Evolutionary conservation across 352 stramenopile genomes (phyloP).

Genomic region (Globisporangium viniferum): DNA sequence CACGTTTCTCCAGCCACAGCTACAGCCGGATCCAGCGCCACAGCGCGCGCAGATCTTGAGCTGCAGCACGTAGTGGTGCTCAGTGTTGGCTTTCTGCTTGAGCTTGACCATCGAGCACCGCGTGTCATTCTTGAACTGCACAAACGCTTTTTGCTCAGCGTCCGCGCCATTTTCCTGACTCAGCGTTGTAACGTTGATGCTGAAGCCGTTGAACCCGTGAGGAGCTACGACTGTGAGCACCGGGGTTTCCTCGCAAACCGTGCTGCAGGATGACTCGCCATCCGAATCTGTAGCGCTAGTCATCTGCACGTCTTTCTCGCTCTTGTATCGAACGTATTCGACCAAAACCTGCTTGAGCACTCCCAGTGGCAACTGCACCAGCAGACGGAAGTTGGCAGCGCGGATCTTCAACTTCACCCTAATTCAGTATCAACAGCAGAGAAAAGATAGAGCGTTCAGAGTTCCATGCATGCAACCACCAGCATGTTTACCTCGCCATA

Average conservation of each 20-base stretch:
- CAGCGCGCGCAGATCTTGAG: constrained; percentile 29
- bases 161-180: background rate
- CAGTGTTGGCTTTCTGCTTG: background rate
- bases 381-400: constrained; percentile 11
- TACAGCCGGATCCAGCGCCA: constrained; percentile 12
- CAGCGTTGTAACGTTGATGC: background rate
- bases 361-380: constrained; percentile 29
- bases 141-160: background rate
- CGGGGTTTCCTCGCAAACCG: background rate
- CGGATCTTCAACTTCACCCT: constrained; percentile 13
- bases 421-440: background rate
- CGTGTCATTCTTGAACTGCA: constrained; percentile 13
- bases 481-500: too few species aligned
- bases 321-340: constrained; percentile 3
- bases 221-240: constrained; percentile 6
- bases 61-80: constrained; percentile 9
- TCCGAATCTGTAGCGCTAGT: background rate
- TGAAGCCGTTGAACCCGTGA: background rate
- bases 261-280: background rate
- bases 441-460: background rate
- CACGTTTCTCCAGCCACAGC: constrained; percentile 25
- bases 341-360: constrained; percentile 33
- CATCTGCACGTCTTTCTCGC: background rate
- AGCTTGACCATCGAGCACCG: background rate
- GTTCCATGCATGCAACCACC: background rate